Conservation (phyloP, 2,329 filamentous ascomycete genomes). For the Colletotrichum orbiculare region DNA sequence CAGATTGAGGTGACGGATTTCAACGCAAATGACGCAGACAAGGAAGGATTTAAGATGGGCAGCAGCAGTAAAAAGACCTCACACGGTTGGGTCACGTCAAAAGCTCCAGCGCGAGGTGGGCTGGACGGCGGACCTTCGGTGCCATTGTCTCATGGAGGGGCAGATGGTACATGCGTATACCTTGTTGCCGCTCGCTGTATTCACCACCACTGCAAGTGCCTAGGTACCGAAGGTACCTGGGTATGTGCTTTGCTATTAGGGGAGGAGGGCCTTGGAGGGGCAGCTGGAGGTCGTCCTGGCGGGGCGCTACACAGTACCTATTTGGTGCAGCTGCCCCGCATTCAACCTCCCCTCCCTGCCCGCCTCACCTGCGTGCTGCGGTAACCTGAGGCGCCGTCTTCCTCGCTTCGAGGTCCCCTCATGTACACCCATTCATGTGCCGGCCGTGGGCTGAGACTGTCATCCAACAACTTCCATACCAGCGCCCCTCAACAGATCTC, state of each 20-base stretch:
- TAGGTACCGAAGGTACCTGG: background rate
- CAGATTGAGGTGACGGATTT: conserved; percentile 2
- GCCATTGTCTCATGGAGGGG: conserved; percentile 31
- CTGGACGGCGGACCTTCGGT: background rate
- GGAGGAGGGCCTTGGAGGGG: too few species aligned
- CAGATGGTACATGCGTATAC: conserved; percentile 5
- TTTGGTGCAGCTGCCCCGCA: conserved; percentile 33
- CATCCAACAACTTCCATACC: conserved; percentile 27
- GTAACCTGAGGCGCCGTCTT: conserved; percentile 10
- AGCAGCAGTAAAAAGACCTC: conserved; percentile 34
- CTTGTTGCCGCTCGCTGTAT: too few species aligned
- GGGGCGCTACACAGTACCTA: conserved; percentile 27
- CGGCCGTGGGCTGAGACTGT: conserved; percentile 31
- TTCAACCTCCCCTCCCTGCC: conserved; percentile 24
- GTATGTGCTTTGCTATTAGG: background rate
- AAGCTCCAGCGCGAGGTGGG: conserved; percentile 35
- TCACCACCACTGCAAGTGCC: background rate
- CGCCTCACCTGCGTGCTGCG: background rate
- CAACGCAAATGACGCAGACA: conserved; percentile 36
- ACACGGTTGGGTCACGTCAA: conserved; percentile 34
- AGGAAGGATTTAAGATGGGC: conserved; percentile 11
- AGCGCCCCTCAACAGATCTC: conserved; percentile 33
- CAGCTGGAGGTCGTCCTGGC: conserved; percentile 8
- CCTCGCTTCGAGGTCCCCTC: too few species aligned
- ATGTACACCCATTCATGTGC: too few species aligned